Conservation (phyloP, 2,329 filamentous ascomycete genomes). For the Colletotrichum cereale region DNA sequence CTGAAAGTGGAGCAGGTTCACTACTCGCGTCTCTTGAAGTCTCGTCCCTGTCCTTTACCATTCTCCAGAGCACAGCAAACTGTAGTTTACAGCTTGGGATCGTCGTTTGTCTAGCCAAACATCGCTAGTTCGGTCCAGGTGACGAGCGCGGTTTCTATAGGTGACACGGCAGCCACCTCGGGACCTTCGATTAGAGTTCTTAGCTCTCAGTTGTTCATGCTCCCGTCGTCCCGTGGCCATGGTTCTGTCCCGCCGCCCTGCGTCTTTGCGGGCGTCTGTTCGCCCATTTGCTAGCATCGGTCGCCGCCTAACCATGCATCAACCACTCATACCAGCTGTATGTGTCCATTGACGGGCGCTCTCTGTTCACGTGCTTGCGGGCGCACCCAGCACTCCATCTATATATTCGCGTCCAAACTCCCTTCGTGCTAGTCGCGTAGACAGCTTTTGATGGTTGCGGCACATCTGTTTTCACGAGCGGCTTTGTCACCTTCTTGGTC, state of each 20-base stretch:
- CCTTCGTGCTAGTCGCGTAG: too few relatives aligned
- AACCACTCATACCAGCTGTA: background rate
- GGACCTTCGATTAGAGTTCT: conserved; percentile 11
- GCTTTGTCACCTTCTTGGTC: too few relatives aligned
- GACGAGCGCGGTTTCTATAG: background rate
- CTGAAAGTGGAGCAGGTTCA: too few relatives aligned
- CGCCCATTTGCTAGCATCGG: conserved; percentile 14
- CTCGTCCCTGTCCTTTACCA: too few relatives aligned
- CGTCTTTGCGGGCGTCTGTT: conserved; percentile 39
- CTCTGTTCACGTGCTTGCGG: conserved; percentile 37
- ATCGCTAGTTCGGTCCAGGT: too few relatives aligned
- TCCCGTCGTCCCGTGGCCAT: conserved; percentile 21
- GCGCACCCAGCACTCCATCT: conserved; percentile 6
- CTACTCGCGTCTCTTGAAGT: too few relatives aligned
- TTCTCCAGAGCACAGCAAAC: background rate
- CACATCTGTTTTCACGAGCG: too few relatives aligned
- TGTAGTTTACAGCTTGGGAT: background rate
- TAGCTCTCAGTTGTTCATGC: conserved; percentile 10
- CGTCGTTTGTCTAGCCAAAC: background rate
- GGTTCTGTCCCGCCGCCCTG: conserved; percentile 30
- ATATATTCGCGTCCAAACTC: background rate
- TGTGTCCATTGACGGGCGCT: conserved; percentile 3
- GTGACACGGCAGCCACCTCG: background rate
- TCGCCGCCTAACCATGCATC: conserved; percentile 9
- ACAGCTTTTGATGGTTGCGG: too few relatives aligned